These are phyloP conservation scores for Aspergillus ustus DNA, from an alignment of 2,329 filamentous ascomycete genomes.

Conservation along the genomic window DNA sequence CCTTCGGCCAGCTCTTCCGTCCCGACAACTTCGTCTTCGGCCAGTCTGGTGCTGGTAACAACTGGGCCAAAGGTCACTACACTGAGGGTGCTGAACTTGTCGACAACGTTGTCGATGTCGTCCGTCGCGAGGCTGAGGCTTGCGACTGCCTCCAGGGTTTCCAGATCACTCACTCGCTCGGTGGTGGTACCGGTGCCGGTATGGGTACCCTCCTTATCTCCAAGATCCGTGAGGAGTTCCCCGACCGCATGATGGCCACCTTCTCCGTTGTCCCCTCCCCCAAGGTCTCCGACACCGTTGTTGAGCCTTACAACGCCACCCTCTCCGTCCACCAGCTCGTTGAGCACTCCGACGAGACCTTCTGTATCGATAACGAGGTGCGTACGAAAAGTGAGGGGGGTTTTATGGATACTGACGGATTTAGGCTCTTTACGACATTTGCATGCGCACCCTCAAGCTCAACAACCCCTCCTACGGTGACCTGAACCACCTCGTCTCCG, in stretches of 20 bases:
- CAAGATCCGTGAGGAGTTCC: constrained; percentile 99
- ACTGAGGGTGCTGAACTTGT: constrained; percentile 99
- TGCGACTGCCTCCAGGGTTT: constrained; percentile 99
- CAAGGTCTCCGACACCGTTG: constrained; percentile 99
- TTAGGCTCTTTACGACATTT: constrained; percentile 96
- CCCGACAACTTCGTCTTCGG: constrained; percentile 99
- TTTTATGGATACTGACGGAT: constrained; percentile 9
- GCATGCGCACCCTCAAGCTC: constrained; percentile 99
- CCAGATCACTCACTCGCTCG: constrained; percentile 99
- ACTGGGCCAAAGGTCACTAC: constrained; percentile 99
- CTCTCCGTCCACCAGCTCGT: constrained; percentile 98
- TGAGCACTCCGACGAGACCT: constrained; percentile 99
- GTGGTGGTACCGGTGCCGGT: constrained; percentile 99
- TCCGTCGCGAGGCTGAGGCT: constrained; percentile 97
- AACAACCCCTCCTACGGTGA: constrained; percentile 98
- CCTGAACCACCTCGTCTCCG: constrained; percentile 98
- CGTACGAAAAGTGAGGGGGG: constrained; percentile 15
- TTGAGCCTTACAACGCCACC: constrained; percentile 99
- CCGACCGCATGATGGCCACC: constrained; percentile 99
- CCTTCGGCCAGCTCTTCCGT: constrained; percentile 98
- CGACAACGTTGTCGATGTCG: constrained; percentile 96
- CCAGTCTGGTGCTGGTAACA: constrained; percentile 99
- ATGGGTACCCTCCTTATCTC: constrained; percentile 99
- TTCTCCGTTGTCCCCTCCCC: constrained; percentile 99
- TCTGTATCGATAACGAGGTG: constrained; percentile 99